These are phyloP conservation scores for Pachysandra terminalis DNA, from an alignment of 164 flowering plant genomes.

Conservation along the genomic window DNA sequence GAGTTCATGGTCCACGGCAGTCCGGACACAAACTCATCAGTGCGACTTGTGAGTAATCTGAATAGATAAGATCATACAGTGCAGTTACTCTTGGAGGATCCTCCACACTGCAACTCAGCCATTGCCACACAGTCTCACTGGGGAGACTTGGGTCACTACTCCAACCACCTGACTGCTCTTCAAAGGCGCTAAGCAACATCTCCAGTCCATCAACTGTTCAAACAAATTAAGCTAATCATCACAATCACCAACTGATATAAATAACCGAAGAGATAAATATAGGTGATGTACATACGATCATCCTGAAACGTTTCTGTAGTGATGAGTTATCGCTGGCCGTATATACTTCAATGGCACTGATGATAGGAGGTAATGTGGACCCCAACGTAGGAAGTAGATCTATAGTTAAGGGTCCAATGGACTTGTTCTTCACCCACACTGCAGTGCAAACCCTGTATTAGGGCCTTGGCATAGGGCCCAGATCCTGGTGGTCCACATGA, in stretches of 20 bases:
- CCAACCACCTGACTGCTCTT: conserved; percentile 6
- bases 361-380: conserved; percentile 3
- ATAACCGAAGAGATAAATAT: too few species aligned
- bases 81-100: conserved; percentile 4
- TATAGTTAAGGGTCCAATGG: background rate
- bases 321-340: conserved; percentile 6
- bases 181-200: conserved; percentile 1
- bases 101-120: conserved; percentile 6
- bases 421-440: background rate
- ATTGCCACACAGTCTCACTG: conserved; percentile 1
- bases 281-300: conserved; percentile 10
- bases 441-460: background rate
- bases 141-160: conserved; percentile 12
- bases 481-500: background rate
- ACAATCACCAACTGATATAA: too few species aligned
- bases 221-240: too few species aligned
- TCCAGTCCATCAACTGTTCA: conserved; percentile 3
- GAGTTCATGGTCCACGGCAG: too few species aligned
- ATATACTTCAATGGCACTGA: conserved; percentile 15
- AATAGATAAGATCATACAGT: background rate
- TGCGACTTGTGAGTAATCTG: too few species aligned
- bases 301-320: conserved; percentile 3
- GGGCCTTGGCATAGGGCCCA: background rate
- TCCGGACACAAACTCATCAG: too few species aligned
- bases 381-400: background rate